These are phyloP conservation scores for Carex myosuroides DNA, from an alignment of 176 grass and related monocot genomes.

Conservation along the genomic window DNA sequence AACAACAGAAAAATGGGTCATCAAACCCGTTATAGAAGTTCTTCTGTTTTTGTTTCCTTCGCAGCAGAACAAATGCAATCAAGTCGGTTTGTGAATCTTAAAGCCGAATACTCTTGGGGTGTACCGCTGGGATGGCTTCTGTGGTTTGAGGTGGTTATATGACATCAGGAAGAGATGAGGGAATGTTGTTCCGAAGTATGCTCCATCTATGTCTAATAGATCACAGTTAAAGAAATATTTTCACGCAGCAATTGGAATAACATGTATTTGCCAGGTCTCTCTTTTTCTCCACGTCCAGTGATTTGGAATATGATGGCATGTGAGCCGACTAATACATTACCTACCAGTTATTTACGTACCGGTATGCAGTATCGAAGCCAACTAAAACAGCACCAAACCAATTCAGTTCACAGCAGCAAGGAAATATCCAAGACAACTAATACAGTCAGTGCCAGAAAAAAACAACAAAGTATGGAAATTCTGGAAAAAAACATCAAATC, in stretches of 20 bases:
- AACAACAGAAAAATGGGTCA: constrained; percentile 14
- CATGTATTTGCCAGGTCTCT: background rate
- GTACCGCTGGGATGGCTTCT: constrained; percentile 75
- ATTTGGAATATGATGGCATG: background rate
- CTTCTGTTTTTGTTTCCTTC: background rate
- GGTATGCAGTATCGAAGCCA: background rate
- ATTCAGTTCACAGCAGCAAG: background rate
- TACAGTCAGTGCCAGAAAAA: background rate
- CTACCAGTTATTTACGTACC: no score
- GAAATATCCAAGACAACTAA: background rate
- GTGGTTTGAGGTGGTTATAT: constrained; percentile 81
- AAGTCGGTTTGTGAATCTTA: constrained; percentile 75
- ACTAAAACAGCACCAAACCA: background rate
- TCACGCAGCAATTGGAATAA: background rate
- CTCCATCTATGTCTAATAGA: constrained; percentile 73
- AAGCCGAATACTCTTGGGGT: constrained; percentile 78
- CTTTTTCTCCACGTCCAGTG: background rate
- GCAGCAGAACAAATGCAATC: constrained; percentile 26
- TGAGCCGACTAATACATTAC: background rate
- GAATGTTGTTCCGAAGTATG: constrained; percentile 92
- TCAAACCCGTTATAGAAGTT: constrained; percentile 8
- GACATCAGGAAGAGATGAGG: constrained; percentile 96
- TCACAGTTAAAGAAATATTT: constrained; percentile 40
- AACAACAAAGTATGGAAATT: background rate
- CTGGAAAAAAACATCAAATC: background rate